phyloP scores from a whole-genome alignment of 2,329 filamentous ascomycete genomes.

The Rhexocercosporidium sp. region DNA sequence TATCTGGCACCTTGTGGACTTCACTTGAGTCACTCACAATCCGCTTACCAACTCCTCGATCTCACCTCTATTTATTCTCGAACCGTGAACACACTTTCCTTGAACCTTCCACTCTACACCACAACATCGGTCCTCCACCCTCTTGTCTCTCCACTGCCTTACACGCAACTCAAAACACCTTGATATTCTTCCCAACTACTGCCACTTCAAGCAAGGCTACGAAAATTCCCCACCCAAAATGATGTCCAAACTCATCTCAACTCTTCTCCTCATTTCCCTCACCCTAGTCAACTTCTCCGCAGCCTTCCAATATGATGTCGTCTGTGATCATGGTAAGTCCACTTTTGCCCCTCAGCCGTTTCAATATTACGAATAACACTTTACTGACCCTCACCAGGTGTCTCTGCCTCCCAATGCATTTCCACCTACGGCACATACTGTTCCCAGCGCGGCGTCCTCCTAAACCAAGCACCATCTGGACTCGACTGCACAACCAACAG shows the following conservation, averaged over 20 bases:
- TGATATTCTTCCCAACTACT: background rate
- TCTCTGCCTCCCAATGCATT: background rate
- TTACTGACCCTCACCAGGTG: background rate
- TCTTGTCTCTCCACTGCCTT: background rate
- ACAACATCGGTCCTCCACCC: too few species aligned
- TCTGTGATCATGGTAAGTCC: background rate
- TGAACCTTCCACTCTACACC: background rate
- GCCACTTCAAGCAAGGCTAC: background rate
- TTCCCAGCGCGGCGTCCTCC: background rate
- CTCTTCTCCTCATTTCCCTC: background rate
- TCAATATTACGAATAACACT: too few species aligned
- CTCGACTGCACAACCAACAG: conserved; percentile 1
- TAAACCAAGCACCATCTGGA: background rate
- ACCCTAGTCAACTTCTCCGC: background rate
- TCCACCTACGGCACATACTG: background rate
- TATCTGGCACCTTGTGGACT: too few species aligned
- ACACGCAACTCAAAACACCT: background rate
- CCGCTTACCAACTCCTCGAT: too few species aligned
- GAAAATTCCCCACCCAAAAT: background rate
- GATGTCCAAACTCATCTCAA: background rate
- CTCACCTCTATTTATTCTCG: background rate
- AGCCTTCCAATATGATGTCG: background rate
- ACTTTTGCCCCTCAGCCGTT: too few species aligned
- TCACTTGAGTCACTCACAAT: too few species aligned
- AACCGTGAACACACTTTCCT: too few species aligned